Evolutionary conservation across 75 land plant species (phyloP).

Genomic region (Selaginella moellendorffii): DNA sequence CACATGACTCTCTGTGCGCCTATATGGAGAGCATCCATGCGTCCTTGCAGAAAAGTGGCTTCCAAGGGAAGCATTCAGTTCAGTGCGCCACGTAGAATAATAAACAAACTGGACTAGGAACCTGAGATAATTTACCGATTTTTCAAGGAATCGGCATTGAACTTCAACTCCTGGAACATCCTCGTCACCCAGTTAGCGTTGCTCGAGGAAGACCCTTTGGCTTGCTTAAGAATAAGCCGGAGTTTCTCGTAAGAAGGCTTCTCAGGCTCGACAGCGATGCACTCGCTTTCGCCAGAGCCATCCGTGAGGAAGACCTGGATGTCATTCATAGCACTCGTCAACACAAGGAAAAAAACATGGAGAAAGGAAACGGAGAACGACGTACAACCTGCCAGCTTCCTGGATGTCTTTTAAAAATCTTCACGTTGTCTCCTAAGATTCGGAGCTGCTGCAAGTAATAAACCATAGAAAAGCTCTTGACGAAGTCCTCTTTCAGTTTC

Average conservation of each 20-base stretch:
- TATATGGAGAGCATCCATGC: too few relatives aligned
- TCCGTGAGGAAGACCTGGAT: slow-evolving; percentile 34
- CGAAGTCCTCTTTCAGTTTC: slow-evolving; percentile 31
- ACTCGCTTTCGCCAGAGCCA: slow-evolving; percentile 18
- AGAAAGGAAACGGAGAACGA: not conserved
- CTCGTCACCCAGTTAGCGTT: slow-evolving; percentile 32
- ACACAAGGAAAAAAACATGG: slow-evolving; percentile 4
- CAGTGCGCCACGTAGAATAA: too few relatives aligned
- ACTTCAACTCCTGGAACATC: slow-evolving; percentile 29
- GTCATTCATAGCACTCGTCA: not conserved
- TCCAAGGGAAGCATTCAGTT: too few relatives aligned
- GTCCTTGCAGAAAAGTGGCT: too few relatives aligned
- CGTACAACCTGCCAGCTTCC: slow-evolving; percentile 38
- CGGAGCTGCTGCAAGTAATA: slow-evolving; percentile 34
- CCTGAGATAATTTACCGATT: too few relatives aligned
- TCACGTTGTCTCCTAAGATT: slow-evolving; percentile 33
- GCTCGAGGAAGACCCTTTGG: slow-evolving; percentile 25
- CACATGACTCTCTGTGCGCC: too few relatives aligned
- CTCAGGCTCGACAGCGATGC: slow-evolving; percentile 24
- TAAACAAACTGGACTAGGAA: too few relatives aligned
- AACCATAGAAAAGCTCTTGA: slow-evolving; percentile 24
- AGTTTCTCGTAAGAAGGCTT: slow-evolving; percentile 29
- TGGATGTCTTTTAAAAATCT: slow-evolving; percentile 30
- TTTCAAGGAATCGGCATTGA: slow-evolving; percentile 32
- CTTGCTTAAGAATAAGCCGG: slow-evolving; percentile 21